Evolutionary conservation across 192 early-diverging fungal genomes (phyloP).

Genomic region (Coemansia biformis): DNA sequence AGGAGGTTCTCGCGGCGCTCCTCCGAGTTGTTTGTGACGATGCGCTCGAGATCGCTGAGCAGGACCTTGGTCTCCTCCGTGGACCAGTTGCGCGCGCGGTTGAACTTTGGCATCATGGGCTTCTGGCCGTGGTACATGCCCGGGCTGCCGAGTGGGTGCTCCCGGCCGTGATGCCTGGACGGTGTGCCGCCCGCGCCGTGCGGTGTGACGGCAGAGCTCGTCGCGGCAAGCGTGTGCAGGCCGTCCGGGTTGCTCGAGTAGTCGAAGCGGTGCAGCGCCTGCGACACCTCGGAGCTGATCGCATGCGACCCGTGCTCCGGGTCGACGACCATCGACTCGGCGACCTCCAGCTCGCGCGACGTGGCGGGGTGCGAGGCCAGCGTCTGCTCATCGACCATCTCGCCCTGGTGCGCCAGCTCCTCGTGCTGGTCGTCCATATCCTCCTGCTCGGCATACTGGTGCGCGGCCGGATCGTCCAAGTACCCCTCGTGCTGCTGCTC

Average conservation of each 20-base stretch:
- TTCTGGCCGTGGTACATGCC: constrained; percentile 34
- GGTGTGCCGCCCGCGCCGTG: constrained; percentile 24
- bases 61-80: constrained; percentile 47
- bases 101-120: constrained; percentile 53
- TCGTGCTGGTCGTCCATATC: constrained; percentile 7
- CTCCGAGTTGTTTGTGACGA: constrained; percentile 41
- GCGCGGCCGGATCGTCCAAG: constrained; percentile 20
- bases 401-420: constrained; percentile 8
- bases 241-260: constrained; percentile 37
- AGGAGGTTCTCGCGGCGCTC: constrained; percentile 46
- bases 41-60: constrained; percentile 47
- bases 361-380: constrained; percentile 43
- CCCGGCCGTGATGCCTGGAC: constrained; percentile 2
- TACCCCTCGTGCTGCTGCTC: constrained; percentile 33
- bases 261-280: constrained; percentile 42
- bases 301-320: constrained; percentile 15
- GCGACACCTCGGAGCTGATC: constrained; percentile 29
- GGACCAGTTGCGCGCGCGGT: constrained; percentile 52
- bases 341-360: constrained; percentile 43
- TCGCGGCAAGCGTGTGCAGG: constrained; percentile 49
- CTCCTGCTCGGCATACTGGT: constrained; percentile 27
- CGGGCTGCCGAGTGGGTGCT: constrained; percentile 19
- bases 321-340: constrained; percentile 40
- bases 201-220: constrained; percentile 42
- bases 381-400: constrained; percentile 40